Percentiles rank a stretch among this genome's conserved stretches.
These are phyloP conservation scores for Malus hybrid DNA, from an alignment of 331 rosid genomes.

Conservation along the genomic window DNA sequence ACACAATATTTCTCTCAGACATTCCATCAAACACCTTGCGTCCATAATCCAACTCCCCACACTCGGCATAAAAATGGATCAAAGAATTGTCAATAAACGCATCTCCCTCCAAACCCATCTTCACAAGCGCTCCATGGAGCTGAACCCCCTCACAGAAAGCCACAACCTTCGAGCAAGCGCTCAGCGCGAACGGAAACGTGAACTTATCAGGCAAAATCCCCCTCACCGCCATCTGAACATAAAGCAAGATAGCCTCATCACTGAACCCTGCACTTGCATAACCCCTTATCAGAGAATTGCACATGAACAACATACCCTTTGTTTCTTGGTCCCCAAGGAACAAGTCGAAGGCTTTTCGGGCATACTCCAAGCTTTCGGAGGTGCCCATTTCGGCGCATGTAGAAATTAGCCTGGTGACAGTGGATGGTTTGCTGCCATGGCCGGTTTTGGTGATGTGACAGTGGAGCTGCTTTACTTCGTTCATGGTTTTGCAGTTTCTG, in stretches of 20 bases:
- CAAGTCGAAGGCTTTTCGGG: conserved; percentile 31
- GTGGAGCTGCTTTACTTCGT: conserved; percentile 55
- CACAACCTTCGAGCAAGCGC: conserved; percentile 50
- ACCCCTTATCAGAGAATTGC: conserved; percentile 55
- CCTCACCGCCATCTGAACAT: conserved; percentile 35
- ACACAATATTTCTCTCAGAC: conserved; percentile 80
- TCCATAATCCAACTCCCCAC: conserved; percentile 42
- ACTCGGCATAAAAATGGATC: conserved; percentile 55
- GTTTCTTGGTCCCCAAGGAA: conserved; percentile 20
- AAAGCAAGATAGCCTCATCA: conserved; percentile 42
- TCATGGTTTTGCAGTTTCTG: conserved; percentile 44
- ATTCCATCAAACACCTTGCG: conserved; percentile 72
- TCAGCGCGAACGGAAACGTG: conserved; percentile 63
- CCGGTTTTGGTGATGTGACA: conserved; percentile 50
- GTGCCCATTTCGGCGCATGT: conserved; percentile 50
- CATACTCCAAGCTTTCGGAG: conserved; percentile 47
- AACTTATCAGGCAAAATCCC: conserved; percentile 64
- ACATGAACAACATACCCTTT: conserved; percentile 31
- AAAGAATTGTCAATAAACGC: conserved; percentile 55
- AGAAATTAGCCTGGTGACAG: conserved; percentile 37
- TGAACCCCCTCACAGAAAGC: conserved; percentile 56
- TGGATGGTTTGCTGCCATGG: conserved; percentile 21
- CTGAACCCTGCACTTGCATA: conserved; percentile 50
- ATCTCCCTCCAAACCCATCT: conserved; percentile 62
- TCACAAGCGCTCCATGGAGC: conserved; percentile 53